Percentiles rank a stretch among this genome's conserved stretches.
Conservation (phyloP, 2,329 filamentous ascomycete species). For the Huntiella abstrusa region DNA sequence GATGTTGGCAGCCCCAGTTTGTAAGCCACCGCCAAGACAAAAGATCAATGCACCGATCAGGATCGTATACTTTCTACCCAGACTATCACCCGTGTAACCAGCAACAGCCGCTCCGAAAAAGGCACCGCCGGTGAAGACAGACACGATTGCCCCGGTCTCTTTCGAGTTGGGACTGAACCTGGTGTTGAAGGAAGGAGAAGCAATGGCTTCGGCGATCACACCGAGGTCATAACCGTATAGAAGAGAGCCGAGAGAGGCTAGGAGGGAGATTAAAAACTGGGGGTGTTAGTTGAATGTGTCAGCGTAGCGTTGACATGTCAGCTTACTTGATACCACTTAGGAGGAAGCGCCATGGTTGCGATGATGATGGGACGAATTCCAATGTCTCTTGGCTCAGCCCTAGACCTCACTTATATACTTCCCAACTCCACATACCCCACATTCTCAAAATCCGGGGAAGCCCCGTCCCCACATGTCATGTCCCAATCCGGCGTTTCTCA, state of each 20-base stretch:
- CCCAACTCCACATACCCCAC: neutral
- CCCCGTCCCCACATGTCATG: too few relatives aligned
- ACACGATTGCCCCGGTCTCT: conserved; percentile 49
- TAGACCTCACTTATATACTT: neutral
- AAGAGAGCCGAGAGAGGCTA: conserved; percentile 36
- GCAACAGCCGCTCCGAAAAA: conserved; percentile 50
- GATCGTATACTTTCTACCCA: conserved; percentile 56
- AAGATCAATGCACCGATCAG: conserved; percentile 53
- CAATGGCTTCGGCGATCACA: conserved; percentile 32
- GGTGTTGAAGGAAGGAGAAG: conserved; percentile 24
- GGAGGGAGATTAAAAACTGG: conserved; percentile 33
- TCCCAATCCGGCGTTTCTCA: too few relatives aligned
- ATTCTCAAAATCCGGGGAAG: too few relatives aligned
- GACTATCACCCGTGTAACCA: conserved; percentile 40
- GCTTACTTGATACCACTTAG: conserved; percentile 22
- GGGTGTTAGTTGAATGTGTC: neutral
- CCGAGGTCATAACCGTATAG: conserved; percentile 37
- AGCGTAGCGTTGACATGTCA: neutral
- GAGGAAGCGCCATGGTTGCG: conserved; percentile 23
- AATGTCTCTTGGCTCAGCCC: neutral
- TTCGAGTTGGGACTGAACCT: conserved; percentile 12
- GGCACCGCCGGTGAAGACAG: conserved; percentile 59
- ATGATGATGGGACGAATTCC: neutral
- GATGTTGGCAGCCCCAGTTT: conserved; percentile 44
- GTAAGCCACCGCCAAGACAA: conserved; percentile 50